Evolutionary conservation across 2,329 filamentous ascomycete genomes (phyloP), one percentile per base, ranked within the genome.

Genomic region (Verticillium nonalfalfae): DNA sequence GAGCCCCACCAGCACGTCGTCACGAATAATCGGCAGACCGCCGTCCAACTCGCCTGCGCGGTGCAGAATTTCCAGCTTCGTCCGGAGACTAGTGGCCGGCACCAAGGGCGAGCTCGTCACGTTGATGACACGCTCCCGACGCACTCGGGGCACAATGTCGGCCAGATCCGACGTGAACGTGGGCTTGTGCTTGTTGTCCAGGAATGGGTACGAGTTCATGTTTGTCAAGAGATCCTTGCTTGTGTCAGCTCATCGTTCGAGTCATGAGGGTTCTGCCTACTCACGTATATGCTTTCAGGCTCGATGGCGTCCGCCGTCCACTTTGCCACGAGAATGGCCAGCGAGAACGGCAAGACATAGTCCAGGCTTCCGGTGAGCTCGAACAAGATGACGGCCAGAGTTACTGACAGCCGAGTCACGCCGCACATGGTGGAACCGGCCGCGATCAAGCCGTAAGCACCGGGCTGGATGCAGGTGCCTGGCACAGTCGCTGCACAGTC

Each of bases 351-450:
- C 11, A 99, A 79, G 3, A 99, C 95, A 69, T 98, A 96, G 72
- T 98, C 91, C 57, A 98, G 80, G 72, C 92, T 97, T 60, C 95
- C 95, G 0, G 95, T 99, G 39, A 99, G 81, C 74, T 99, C 95
- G 68, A 99, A 98, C 1, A 98, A 79, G 63, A 99, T 98, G 70
- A 98, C 93, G 0, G 93, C 93, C 9, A 99, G 81, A 0, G 95
- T 98, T 26, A 99, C 91, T 0, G 93, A 97, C 1, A 99, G 78
- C 58, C 95, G 85, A 1, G 95, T 99, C 2, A 98, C 95, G 58
- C 95, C 95, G 67, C 94, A 98, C 95, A 99, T 98, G 36, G 94
- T 97, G 1, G 95, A 93, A 15, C 95, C 95, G 54, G 95, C 95
- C 15, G 93, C 94, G 62, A 97, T 92, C 62, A 99, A 83, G 1